These are phyloP conservation scores for Priceomyces melissophilus DNA, from an alignment of 805 yeast species.

Conservation along the genomic window DNA sequence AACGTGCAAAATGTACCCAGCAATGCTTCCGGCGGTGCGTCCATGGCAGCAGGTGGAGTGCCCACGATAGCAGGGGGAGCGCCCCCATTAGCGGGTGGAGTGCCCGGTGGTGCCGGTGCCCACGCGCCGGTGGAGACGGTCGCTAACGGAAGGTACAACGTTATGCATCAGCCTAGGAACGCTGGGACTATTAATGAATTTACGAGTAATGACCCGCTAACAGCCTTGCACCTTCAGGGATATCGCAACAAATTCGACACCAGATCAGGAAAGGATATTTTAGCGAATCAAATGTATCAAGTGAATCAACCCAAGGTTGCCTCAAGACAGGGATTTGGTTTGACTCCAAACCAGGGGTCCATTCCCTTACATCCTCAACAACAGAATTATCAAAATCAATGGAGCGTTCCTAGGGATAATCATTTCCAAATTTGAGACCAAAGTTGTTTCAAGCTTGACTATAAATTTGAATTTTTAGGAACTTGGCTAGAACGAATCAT, in stretches of 20 bases:
- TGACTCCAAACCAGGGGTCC: background rate
- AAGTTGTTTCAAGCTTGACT: too few relatives aligned
- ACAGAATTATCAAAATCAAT: background rate
- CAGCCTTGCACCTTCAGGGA: background rate
- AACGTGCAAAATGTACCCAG: too few relatives aligned
- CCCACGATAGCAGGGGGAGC: too few relatives aligned
- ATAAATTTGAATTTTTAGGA: too few relatives aligned
- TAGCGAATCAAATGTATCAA: too few relatives aligned
- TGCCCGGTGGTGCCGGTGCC: background rate
- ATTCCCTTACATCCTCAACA: constrained; percentile 2
- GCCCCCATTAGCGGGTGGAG: too few relatives aligned
- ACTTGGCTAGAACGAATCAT: background rate
- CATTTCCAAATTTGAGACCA: constrained; percentile 1
- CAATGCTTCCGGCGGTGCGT: constrained; percentile 1
- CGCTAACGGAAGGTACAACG: background rate
- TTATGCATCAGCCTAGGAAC: constrained; percentile 1
- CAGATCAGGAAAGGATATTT: too few relatives aligned
- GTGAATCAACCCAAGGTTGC: background rate
- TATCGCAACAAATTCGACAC: too few relatives aligned
- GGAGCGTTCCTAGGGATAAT: background rate
- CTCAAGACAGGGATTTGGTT: background rate
- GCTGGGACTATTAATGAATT: constrained; percentile 9
- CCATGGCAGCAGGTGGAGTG: too few relatives aligned
- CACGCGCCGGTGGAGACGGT: background rate
- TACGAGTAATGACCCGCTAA: constrained; percentile 13